Percentiles rank a stretch among this genome's conserved stretches.
Evolutionary conservation across 495 filamentous ascomycete species (phyloP).

Genomic region (Cercophora sp.): DNA sequence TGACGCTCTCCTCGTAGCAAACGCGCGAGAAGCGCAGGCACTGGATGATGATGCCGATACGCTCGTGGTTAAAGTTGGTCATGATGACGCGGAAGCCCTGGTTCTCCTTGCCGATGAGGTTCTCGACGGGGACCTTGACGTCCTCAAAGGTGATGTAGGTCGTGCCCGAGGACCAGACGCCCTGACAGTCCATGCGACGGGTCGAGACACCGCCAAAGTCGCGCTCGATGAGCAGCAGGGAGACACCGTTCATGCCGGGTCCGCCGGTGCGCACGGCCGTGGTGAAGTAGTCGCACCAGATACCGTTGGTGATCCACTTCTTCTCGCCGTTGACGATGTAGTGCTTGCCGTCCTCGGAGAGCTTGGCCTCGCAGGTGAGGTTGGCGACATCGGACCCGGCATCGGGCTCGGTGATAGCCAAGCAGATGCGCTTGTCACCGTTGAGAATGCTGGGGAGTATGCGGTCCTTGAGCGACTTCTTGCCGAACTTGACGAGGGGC

Average conservation of each 20-base stretch:
- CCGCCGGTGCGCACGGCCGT: constrained; percentile 87
- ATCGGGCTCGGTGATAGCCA: constrained; percentile 54
- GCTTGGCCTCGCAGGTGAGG: constrained; percentile 90
- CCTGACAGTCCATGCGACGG: constrained; percentile 95
- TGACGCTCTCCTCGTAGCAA: constrained; percentile 92
- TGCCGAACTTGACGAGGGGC: constrained; percentile 87
- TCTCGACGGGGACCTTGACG: constrained; percentile 97
- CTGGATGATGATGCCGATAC: constrained; percentile 98
- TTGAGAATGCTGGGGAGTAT: constrained; percentile 72
- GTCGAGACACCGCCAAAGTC: constrained; percentile 78
- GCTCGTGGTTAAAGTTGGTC: constrained; percentile 99
- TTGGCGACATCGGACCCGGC: constrained; percentile 81
- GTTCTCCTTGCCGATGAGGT: constrained; percentile 96
- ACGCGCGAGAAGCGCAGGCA: constrained; percentile 92
- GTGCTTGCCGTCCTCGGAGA: constrained; percentile 90
- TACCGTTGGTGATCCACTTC: constrained; percentile 99
- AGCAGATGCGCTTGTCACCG: constrained; percentile 92
- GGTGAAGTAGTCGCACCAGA: constrained; percentile 97
- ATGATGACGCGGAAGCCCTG: constrained; percentile 98
- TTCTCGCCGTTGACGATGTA: constrained; percentile 99
- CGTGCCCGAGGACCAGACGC: constrained; percentile 90
- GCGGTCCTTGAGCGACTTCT: constrained; percentile 80
- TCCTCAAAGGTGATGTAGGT: constrained; percentile 98
- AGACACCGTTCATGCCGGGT: constrained; percentile 85
- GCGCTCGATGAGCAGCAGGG: constrained; percentile 80